Evolutionary conservation across 2,329 filamentous ascomycete genomes (phyloP).

Genomic region (Didymella keratinophila): DNA sequence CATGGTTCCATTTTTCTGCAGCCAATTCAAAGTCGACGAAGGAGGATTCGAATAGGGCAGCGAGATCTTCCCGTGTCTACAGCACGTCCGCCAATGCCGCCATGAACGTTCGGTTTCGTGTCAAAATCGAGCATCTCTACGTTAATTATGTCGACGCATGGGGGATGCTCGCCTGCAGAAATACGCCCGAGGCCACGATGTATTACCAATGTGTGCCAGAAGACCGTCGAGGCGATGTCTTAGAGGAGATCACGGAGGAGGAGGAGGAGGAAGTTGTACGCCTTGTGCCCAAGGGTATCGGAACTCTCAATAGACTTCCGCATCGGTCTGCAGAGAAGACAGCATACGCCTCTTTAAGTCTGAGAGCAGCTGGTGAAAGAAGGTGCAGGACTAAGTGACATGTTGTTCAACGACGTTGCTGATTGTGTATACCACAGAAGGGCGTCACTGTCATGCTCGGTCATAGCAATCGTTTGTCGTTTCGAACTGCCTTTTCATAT

Average conservation of each 20-base stretch:
- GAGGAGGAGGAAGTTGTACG: background rate
- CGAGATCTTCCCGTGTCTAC: background rate
- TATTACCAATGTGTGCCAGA: background rate
- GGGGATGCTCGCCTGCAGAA: background rate
- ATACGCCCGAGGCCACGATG: background rate
- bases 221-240: background rate
- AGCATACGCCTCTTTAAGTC: background rate
- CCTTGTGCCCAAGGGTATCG: background rate
- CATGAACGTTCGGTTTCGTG: background rate
- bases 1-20: background rate
- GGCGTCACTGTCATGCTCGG: background rate
- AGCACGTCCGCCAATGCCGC: background rate
- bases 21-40: background rate
- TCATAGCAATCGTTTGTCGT: background rate
- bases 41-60: background rate
- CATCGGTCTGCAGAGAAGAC: background rate
- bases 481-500: background rate
- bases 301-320: background rate
- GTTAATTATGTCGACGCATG: background rate
- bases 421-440: no score
- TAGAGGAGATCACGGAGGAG: background rate
- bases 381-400: background rate
- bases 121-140: background rate
- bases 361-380: background rate
- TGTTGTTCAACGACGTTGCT: no score